Conservation (phyloP, 768 basidiomycete species). For the Lactifluus rugatus region DNA sequence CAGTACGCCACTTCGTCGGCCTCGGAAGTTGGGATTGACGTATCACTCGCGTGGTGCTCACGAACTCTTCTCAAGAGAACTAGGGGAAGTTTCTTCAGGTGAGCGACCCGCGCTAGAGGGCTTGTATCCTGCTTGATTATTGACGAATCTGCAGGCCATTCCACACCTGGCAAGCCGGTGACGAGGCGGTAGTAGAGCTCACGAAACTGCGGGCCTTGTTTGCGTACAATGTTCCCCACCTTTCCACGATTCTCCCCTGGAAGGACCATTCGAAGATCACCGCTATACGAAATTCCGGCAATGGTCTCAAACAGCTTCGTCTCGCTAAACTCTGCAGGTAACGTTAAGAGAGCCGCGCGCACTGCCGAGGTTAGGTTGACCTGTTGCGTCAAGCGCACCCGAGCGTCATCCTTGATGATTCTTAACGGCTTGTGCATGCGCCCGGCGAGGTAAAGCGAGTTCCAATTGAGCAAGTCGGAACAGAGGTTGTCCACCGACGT, state of each 20-base stretch:
- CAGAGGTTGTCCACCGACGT: constrained; percentile 87
- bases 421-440: constrained; percentile 96
- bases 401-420: constrained; percentile 87
- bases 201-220: constrained; percentile 74
- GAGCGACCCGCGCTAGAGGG: constrained; percentile 56
- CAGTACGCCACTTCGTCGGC: constrained; percentile 70
- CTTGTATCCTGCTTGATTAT: constrained; percentile 67
- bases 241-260: constrained; percentile 93
- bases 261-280: constrained; percentile 89
- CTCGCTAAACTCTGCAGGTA: constrained; percentile 77
- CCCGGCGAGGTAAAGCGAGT: constrained; percentile 85
- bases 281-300: constrained; percentile 75
- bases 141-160: constrained; percentile 47
- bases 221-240: constrained; percentile 85
- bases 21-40: constrained; percentile 34
- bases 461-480: constrained; percentile 87
- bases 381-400: constrained; percentile 84
- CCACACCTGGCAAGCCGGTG: constrained; percentile 69
- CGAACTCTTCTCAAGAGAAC: constrained; percentile 51
- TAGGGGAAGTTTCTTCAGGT: constrained; percentile 70
- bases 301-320: constrained; percentile 76
- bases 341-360: constrained; percentile 78
- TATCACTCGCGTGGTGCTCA: constrained; percentile 34
- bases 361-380: constrained; percentile 89
- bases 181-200: constrained; percentile 79